Evolutionary conservation across 176 grass and related monocot genomes (phyloP), one percentile per base, ranked within the genome.

Genomic region (Olyra latifolia): DNA sequence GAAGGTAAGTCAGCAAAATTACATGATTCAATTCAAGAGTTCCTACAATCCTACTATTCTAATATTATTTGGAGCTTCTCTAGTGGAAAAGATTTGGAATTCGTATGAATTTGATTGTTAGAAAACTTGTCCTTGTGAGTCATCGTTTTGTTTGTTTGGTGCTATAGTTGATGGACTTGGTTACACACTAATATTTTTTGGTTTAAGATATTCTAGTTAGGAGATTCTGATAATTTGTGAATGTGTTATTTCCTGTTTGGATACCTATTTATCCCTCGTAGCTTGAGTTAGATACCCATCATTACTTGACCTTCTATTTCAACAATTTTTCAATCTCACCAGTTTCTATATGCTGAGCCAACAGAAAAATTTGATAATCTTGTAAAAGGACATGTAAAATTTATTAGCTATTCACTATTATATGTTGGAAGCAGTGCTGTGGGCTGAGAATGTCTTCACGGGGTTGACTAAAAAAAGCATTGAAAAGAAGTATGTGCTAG

Each of bases 1-100:
- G 43, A 99, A 95, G 90, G 97, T 96, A 93, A 84, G 44, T 79
- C 49, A 65, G 15, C 32, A 85, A 81, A 71, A 66, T 69, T 28
- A 22, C 41, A 57, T 66, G 72, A 30, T 62, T 58, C 30, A 74
- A 14, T 71, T 81, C 35, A 65, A 76, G 52, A 59, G 30, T 71
- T 66, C 28, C 64, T 49, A 80, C 24, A 55, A 5, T 66, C 28
- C 64, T 58, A 80, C 20, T 62, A 8, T 75, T 42, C 44, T 61
- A 46, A 27, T 55, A 10, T 76, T 45, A 9, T 47, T 55, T 67
- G 28, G 76, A 58, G 20, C 60, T 54, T 19, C 47, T 46, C 20
- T 74, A 55, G 47, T 65, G 38, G 58, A 58, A 53, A 52, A 15
- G 15, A 43, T 62, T 74, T 82, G 42, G 45, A 74, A 65, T 74